Evolutionary conservation across 352 stramenopile genomes (phyloP), one percentile per base, ranked within the genome.

Genomic region (Phytophthora multivora): DNA sequence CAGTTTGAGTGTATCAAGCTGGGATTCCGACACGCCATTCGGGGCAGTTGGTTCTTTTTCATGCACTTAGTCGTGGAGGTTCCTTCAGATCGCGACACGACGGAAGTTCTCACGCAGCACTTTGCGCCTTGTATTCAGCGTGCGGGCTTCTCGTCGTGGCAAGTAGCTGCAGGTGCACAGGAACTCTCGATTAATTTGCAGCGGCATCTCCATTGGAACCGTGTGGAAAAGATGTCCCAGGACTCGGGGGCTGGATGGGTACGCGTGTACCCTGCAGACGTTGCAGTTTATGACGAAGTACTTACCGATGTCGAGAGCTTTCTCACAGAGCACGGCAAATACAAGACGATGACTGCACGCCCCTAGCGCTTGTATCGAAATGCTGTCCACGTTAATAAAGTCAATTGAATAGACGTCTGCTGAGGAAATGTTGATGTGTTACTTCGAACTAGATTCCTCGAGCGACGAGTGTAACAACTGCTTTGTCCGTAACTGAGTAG

Each of bases 181-280:
- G 88, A 96, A 55, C 83, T 96, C 42, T 87, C 86, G 13, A 96
- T 96, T 54, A 95, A 90, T 62, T 56, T 96, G 11, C 86, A 96
- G 59, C 78, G 84, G 19, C 88, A 96, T 74, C 68, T 96, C 30
- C 84, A 95, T 58, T 96, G 88, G 88, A 91, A 95, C 35, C 86
- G 88, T 31, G 77, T 91, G 5, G 85, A 95, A 59, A 95, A 96
- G 47, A 95, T 96, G 88, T 89, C 77, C 8, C 86, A 95, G 51
- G 88, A 95, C 46, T 93, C 88, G 3, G 88, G 88, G 8, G 75
- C 78, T 31, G 86, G 83, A 1, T 96, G 88, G 88, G 92, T 96
- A 50, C 84, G 86, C 25, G 86, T 96, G 35, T 96, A 96, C 51
- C 88, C 88, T 38, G 66, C 75, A 38, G 86, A 91, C 16, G 88